A percentile compares a stretch with the other conserved stretches of the same genome.
Evolutionary conservation across 345 rosid species (phyloP).

Genomic region (Brassica nigra): DNA sequence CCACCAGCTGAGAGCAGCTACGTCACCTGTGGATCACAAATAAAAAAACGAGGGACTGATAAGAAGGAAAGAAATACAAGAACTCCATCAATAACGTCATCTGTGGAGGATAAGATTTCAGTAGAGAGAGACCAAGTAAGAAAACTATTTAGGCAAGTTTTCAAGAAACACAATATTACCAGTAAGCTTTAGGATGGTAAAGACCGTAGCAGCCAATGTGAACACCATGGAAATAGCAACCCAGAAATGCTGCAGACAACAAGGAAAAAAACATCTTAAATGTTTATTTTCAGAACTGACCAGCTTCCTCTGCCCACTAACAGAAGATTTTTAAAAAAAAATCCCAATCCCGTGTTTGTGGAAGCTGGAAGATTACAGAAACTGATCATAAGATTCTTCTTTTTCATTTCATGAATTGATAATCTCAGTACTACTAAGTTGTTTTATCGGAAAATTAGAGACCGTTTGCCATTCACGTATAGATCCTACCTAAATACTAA

Average conservation of each 20-base stretch:
- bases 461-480: conserved; percentile 8
- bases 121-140: conserved; percentile 3
- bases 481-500: background rate
- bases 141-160: background rate
- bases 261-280: conserved; percentile 25
- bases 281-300: background rate
- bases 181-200: conserved; percentile 82
- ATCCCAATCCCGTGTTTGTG: conserved; percentile 14
- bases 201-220: conserved; percentile 84
- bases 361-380: conserved; percentile 7
- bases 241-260: conserved; percentile 87
- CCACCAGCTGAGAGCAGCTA: conserved; percentile 94
- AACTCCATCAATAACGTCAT: conserved; percentile 8
- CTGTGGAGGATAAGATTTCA: background rate
- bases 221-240: conserved; percentile 96
- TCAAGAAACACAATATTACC: conserved; percentile 50
- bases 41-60: conserved; percentile 20
- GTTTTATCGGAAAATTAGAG: conserved; percentile 3
- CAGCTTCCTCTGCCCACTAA: conserved; percentile 7
- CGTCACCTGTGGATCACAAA: conserved; percentile 63
- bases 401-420: background rate
- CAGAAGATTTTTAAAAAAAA: background rate
- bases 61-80: conserved; percentile 3
- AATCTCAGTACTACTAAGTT: conserved; percentile 6
- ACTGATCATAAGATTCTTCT: conserved; percentile 1